These are phyloP conservation scores for Ophiobolus disseminans DNA, from an alignment of 2,329 filamentous ascomycete genomes.

Conservation along the genomic window DNA sequence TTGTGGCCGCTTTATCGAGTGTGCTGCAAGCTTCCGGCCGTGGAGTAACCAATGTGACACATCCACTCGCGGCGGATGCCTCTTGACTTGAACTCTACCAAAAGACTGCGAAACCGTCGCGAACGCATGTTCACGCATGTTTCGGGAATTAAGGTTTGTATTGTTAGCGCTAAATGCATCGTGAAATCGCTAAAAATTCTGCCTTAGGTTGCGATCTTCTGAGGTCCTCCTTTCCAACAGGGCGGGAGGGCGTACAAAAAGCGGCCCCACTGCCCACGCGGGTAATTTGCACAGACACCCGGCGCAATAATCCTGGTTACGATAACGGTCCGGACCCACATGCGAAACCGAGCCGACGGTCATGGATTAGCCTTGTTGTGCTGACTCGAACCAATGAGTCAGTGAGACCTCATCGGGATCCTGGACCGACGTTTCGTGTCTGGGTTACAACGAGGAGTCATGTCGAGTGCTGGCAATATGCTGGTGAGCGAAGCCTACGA, in stretches of 20 bases:
- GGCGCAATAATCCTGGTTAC: not conserved
- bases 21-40: constrained; percentile 1
- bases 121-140: not conserved
- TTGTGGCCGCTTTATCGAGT: not conserved
- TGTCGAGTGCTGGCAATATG: no score
- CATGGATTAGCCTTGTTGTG: not conserved
- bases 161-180: not conserved
- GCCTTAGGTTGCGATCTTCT: not conserved
- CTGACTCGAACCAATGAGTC: not conserved
- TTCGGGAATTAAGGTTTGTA: not conserved
- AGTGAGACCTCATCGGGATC: no score
- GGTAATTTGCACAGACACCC: not conserved
- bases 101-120: not conserved
- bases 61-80: not conserved
- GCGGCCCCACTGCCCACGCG: constrained; percentile 4
- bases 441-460: no score
- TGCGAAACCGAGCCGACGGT: no score
- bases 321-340: not conserved
- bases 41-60: not conserved
- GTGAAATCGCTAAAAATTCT: not conserved
- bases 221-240: not conserved
- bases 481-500: no score
- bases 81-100: not conserved
- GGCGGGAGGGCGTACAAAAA: not conserved
- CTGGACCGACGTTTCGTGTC: no score